phyloP scores from a whole-genome alignment of 768 basidiomycete species.

The Leucosporidium creatinivorum region DNA sequence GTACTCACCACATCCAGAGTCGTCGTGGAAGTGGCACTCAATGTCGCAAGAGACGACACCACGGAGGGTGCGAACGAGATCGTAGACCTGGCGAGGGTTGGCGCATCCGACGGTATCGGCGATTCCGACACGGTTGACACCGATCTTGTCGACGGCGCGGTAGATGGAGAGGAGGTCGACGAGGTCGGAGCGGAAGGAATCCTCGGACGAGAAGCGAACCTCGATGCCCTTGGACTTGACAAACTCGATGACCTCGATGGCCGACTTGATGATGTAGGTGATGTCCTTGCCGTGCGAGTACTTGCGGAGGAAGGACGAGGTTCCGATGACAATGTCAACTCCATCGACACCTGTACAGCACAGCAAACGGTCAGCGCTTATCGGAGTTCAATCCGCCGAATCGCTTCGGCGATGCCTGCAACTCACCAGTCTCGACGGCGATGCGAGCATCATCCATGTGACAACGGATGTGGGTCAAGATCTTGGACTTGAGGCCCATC shows the following conservation, averaged over 20 bases:
- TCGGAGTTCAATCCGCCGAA: not conserved
- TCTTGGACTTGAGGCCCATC: slow-evolving; percentile 91
- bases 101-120: slow-evolving; percentile 99
- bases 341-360: slow-evolving; percentile 77
- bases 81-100: slow-evolving; percentile 96
- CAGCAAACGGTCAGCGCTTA: not conserved
- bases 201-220: slow-evolving; percentile 98
- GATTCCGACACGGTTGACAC: slow-evolving; percentile 96
- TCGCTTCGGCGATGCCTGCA: not conserved
- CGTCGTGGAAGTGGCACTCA: slow-evolving; percentile 96
- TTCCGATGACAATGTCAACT: slow-evolving; percentile 98
- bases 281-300: slow-evolving; percentile 99
- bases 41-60: slow-evolving; percentile 97
- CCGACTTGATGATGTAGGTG: slow-evolving; percentile 97
- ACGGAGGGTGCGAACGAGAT: slow-evolving; percentile 88
- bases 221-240: slow-evolving; percentile 99
- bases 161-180: slow-evolving; percentile 98
- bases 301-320: slow-evolving; percentile 96
- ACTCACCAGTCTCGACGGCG: slow-evolving; percentile 89
- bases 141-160: slow-evolving; percentile 98
- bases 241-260: slow-evolving; percentile 96
- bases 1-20: slow-evolving; percentile 76
- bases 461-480: slow-evolving; percentile 97
- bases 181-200: slow-evolving; percentile 98
- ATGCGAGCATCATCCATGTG: slow-evolving; percentile 99